Percentiles rank a stretch among this genome's conserved stretches.
phyloP scores from a whole-genome alignment of 2,329 filamentous ascomycete species.

The Sclerotinia spermophila region DNA sequence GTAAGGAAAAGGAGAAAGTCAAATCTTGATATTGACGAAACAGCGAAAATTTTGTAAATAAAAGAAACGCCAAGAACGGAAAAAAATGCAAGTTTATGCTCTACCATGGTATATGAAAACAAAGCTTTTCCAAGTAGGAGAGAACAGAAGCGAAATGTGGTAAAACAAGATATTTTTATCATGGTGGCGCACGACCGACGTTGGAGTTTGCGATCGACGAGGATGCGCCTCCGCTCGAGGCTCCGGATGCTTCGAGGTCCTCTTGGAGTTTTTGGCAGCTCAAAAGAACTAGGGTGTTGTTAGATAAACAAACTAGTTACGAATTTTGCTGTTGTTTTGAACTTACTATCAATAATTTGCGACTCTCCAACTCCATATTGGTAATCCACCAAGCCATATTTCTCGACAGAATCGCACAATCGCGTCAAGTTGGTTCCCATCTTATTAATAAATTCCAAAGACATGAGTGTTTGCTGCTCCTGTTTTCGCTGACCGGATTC shows the following conservation, averaged over 20 bases:
- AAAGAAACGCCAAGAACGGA: background rate
- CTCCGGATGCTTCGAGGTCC: constrained; percentile 32
- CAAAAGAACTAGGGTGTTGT: constrained; percentile 43
- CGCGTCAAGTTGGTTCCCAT: constrained; percentile 80
- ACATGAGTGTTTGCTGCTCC: constrained; percentile 58
- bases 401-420: constrained; percentile 82
- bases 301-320: background rate
- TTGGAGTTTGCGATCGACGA: constrained; percentile 17
- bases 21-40: background rate
- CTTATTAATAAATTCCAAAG: constrained; percentile 64
- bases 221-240: constrained; percentile 9
- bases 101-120: constrained; percentile 11
- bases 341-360: constrained; percentile 59
- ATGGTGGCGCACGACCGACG: constrained; percentile 31
- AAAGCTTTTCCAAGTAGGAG: background rate
- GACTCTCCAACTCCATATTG: constrained; percentile 97
- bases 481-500: constrained; percentile 38
- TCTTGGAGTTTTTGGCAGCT: constrained; percentile 53
- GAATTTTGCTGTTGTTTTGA: background rate
- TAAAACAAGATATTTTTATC: constrained; percentile 17
- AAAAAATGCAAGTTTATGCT: constrained; percentile 11
- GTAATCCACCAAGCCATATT: constrained; percentile 93
- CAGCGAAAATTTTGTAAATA: background rate
- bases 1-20: background rate
- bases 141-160: constrained; percentile 2